Evolutionary conservation across 2,329 filamentous ascomycete species (phyloP), one percentile per base, ranked within the genome.

Genomic region (Didymella glomerata): DNA sequence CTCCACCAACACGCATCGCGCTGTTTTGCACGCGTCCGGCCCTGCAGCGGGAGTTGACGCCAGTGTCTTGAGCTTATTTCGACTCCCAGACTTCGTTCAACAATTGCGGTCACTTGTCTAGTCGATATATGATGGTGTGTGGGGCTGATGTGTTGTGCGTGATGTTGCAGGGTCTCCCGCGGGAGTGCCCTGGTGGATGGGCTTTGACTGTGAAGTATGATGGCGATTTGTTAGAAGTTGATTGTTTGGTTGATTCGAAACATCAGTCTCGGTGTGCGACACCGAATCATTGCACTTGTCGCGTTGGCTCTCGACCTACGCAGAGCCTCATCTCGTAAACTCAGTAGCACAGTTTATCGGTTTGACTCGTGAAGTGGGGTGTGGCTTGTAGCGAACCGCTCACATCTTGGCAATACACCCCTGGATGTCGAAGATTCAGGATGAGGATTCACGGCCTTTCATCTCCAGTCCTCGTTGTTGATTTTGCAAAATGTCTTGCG

Each of bases 1-100:
- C 59, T 62, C 66, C 66, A 68, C 66, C 64, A 60, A 48, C 50
- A 62, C 60, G 66, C 62, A 68, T 63, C 34, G 40, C 32, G 48
- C 45, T 49, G 48, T 38, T 51, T 54, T 49, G 53, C 60, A 57
- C 53, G 52, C 60, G 57, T 49, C 46, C 54, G 36, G 38, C 61
- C 64, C 58, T 66, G 67, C 65, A 67, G 65, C 61, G 61, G 64
- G 48, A 60, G 44, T 60, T 48, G 57, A 50, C 63, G 64, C 63
- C 58, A 62, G 52, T 54, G 41, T 54, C 28, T 57, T 66, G 62
- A 69, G 67, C 67, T 69, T 68, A 68, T 63, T 63, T 69, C 30
- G 54, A 69, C 67, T 51, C 28, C 57, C 45, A 41, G 25, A 47
- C 13, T 22, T 44, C 8, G 30, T 40, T 34, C 11, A 11, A 41